Base-by-base conservation (phyloP, 352 stramenopile genomes). In the Thraustochytrium sp. region DNA sequence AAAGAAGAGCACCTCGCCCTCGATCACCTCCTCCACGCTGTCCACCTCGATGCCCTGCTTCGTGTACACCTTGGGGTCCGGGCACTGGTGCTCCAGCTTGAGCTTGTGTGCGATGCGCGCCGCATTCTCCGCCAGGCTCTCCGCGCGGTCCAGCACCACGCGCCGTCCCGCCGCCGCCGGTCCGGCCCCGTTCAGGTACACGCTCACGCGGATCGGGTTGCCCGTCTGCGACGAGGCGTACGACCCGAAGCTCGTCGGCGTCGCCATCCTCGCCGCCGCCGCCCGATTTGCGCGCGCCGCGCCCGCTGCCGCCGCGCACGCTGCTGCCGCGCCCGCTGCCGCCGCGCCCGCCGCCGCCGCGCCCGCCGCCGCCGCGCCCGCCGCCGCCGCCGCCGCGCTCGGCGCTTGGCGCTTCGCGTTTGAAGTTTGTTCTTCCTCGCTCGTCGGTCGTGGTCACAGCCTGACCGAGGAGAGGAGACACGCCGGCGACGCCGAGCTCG, bases 1-100 rank as follows among this genome's bases (percentile, higher is more conserved):
- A 68, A 80, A 80, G 51, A 51, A 80, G 23, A 80, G 51, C n/a
- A 51, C n/a, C n/a, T 80, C 68, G 68, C 68, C 68, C 40, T 80
- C 68, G n/a, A 80, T 80, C 9, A 80, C 51, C 31, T 64, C 68
- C 31, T 80, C 68, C 4, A 80, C 53, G 48, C 36, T 37, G 48
- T 68, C 38, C 3, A 80, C 68, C 51, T 54, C 31, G 48, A 80
- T 80, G n/a, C 68, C 68, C 26, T 64, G 46, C 68, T 80, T 80
- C 8, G 68, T 80, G 44, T 64, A 80, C 46, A 80, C 44, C n/a
- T 42, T 42, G 21, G 68, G 68, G 0, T 65, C 38, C 8, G 38
- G 48, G 68, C 68, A 68, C 3, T 51, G 68, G 16, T 51, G 26
- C 23, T 80, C 48, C 21, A 80, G 37, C 31, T 51, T 51, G 21